phyloP scores from a whole-genome alignment of 441 rosid genomes.

The Gossypium laxum region DNA sequence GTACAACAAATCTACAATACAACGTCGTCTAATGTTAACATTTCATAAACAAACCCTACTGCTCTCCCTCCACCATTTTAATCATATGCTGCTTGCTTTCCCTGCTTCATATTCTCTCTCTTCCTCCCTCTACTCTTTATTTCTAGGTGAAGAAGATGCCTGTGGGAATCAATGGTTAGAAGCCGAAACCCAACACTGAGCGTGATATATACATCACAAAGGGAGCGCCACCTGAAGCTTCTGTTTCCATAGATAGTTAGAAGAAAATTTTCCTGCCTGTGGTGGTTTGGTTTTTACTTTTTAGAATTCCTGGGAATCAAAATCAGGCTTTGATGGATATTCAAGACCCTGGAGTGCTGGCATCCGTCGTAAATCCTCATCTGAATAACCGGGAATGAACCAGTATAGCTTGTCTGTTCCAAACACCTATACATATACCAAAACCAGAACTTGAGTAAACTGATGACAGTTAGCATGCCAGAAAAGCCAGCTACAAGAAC shows the following conservation, averaged over 20 bases:
- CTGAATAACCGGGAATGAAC: slow-evolving; percentile 66
- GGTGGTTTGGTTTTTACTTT: slow-evolving; percentile 19
- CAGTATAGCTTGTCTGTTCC: slow-evolving; percentile 60
- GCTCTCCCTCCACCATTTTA: slow-evolving; percentile 8
- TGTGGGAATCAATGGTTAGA: slow-evolving; percentile 17
- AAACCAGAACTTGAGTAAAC: background rate
- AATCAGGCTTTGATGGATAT: slow-evolving; percentile 66
- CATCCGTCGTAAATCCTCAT: slow-evolving; percentile 60
- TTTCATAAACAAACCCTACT: background rate
- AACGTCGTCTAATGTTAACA: slow-evolving; percentile 3
- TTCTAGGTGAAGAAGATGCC: slow-evolving; percentile 10
- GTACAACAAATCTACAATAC: slow-evolving; percentile 16
- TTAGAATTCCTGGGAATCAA: slow-evolving; percentile 54
- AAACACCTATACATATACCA: slow-evolving; percentile 40
- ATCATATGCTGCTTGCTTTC: background rate
- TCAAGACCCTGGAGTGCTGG: slow-evolving; percentile 75
- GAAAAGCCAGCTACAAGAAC: background rate
- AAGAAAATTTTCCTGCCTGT: slow-evolving; percentile 15
- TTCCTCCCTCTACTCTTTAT: slow-evolving; percentile 7
- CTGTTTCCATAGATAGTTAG: slow-evolving; percentile 20
- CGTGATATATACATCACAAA: slow-evolving; percentile 10
- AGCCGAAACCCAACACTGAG: slow-evolving; percentile 14
- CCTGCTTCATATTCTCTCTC: background rate
- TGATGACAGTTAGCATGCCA: background rate
- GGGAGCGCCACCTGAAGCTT: slow-evolving; percentile 5